Conservation (phyloP, 108 stramenopile species). For the Chaetoceros tenuissimus region DNA sequence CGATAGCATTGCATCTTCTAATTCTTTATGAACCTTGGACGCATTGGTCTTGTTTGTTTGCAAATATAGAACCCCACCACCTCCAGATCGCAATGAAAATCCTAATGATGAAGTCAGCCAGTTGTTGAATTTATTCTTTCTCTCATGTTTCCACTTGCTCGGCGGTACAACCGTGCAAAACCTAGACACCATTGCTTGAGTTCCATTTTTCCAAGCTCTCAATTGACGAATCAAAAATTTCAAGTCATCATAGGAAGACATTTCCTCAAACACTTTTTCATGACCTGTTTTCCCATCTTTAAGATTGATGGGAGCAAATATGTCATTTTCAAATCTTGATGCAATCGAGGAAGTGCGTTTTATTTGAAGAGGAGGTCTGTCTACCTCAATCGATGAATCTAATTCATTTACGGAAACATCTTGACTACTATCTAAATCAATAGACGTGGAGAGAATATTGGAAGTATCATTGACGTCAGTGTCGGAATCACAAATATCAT, state of each 20-base stretch:
- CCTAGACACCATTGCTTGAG: conserved; percentile 11
- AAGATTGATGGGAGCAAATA: neutral
- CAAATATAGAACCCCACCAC: conserved; percentile 25
- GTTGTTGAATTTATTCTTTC: conserved; percentile 33
- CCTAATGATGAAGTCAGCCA: conserved; percentile 48
- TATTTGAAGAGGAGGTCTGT: neutral
- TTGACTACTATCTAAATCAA: neutral
- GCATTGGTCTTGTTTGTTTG: conserved; percentile 31
- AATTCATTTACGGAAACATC: neutral
- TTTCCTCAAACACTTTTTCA: conserved; percentile 31
- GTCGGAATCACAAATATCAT: too few relatives aligned
- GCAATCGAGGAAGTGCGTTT: neutral
- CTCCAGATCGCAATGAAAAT: conserved; percentile 47
- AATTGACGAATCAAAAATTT: conserved; percentile 48
- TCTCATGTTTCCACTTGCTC: conserved; percentile 32
- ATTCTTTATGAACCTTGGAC: conserved; percentile 7
- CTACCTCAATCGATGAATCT: neutral
- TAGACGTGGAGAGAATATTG: too few relatives aligned
- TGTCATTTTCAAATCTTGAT: neutral
- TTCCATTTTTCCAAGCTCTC: conserved; percentile 29
- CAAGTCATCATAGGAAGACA: conserved; percentile 59
- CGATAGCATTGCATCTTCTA: conserved; percentile 17
- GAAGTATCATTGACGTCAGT: too few relatives aligned
- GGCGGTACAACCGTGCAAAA: conserved; percentile 55
- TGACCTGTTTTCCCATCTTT: neutral